phyloP scores from a whole-genome alignment of 1,284 basidiomycete genomes.

The Tetrapyrgos nigripes region DNA sequence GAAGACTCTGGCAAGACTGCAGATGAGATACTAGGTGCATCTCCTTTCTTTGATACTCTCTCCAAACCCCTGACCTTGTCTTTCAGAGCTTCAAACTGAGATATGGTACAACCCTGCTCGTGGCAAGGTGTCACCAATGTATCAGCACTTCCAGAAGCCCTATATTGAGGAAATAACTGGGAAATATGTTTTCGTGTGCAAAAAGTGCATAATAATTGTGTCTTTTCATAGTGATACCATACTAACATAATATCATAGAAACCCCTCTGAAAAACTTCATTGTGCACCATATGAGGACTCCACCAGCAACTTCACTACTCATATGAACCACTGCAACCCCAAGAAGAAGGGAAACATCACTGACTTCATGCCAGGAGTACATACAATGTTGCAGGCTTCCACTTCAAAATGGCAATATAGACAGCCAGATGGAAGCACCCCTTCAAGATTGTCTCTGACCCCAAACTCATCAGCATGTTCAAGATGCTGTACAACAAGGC shows the following conservation, averaged over 20 bases:
- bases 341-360: background rate
- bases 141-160: no score
- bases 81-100: background rate
- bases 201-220: background rate
- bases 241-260: background rate
- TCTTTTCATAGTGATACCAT: background rate
- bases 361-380: background rate
- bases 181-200: no score
- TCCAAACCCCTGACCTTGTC: no score
- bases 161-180: no score
- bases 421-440: background rate
- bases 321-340: background rate
- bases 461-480: background rate
- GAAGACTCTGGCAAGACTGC: background rate
- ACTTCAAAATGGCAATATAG: background rate
- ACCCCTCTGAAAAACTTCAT: background rate
- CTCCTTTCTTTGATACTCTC: background rate
- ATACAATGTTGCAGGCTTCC: background rate
- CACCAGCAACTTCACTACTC: background rate
- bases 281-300: background rate
- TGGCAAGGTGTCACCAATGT: no score
- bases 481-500: background rate
- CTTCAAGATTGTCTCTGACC: background rate
- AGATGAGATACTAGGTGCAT: slow-evolving; percentile 1
- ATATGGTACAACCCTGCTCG: background rate